Conservation (phyloP, 306 rosid genomes). For the Cicer bijugum region DNA sequence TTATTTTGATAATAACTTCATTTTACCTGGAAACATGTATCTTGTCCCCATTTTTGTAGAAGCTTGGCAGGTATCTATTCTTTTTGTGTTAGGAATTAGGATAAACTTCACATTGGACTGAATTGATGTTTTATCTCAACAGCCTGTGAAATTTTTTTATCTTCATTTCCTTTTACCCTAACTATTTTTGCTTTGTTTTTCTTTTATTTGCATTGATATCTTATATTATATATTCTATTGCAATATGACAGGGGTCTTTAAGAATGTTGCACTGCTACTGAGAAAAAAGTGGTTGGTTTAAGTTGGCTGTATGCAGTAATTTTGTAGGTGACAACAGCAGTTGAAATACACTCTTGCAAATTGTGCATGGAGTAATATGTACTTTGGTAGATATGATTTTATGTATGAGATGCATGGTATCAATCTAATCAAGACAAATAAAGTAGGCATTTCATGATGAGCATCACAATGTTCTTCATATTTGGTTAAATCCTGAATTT, state of each 20-base stretch:
- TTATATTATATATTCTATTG: constrained; percentile 23
- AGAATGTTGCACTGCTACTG: constrained; percentile 30
- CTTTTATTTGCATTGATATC: constrained; percentile 36
- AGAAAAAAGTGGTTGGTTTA: constrained; percentile 12
- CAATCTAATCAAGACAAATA: constrained; percentile 1
- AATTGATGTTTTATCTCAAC: not conserved
- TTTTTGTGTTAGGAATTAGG: not conserved
- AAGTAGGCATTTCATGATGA: constrained; percentile 2
- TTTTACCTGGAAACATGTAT: not conserved
- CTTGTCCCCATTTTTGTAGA: not conserved
- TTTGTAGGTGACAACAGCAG: constrained; percentile 2
- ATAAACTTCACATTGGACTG: not conserved
- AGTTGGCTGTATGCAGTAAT: constrained; percentile 32
- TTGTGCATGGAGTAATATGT: not conserved
- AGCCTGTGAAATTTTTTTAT: not conserved
- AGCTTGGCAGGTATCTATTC: not conserved
- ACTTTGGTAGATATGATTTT: constrained; percentile 11
- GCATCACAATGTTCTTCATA: not conserved
- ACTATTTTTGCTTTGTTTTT: not conserved
- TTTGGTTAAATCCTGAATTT: constrained; percentile 13
- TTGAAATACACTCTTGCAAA: constrained; percentile 18
- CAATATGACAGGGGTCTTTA: constrained; percentile 53
- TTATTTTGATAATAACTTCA: not conserved
- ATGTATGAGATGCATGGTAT: constrained; percentile 11
- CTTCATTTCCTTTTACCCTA: constrained; percentile 21